A percentile compares a stretch with the other conserved stretches of the same genome.
Evolutionary conservation across 768 basidiomycete species (phyloP).

Genomic region (Lactifluus rugatus): DNA sequence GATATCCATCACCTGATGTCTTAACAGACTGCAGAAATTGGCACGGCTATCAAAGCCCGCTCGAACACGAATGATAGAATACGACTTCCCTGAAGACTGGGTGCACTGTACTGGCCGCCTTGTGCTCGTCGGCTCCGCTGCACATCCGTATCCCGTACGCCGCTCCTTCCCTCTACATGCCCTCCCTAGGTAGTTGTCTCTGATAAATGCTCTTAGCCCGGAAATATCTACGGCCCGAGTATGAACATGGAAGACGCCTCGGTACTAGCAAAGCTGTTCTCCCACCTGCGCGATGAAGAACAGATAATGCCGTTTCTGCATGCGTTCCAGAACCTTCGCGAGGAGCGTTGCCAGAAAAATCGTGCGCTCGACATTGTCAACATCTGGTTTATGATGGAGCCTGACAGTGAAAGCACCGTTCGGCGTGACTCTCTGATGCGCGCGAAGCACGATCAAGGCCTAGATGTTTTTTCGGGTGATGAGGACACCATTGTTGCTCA

Average conservation of each 20-base stretch:
- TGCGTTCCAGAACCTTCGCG: slow-evolving; percentile 30
- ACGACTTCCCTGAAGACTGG: slow-evolving; percentile 27
- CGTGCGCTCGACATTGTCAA: slow-evolving; percentile 21
- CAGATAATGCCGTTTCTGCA: slow-evolving; percentile 28
- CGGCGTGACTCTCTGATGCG: slow-evolving; percentile 24
- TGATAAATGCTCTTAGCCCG: slow-evolving; percentile 22
- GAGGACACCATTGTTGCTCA: slow-evolving; percentile 21
- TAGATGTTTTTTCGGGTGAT: slow-evolving; percentile 19
- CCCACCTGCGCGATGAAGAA: slow-evolving; percentile 24
- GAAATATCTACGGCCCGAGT: slow-evolving; percentile 26
- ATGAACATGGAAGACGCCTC: slow-evolving; percentile 34
- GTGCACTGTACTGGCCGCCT: slow-evolving; percentile 25
- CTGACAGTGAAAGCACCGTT: slow-evolving; percentile 18
- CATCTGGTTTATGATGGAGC: slow-evolving; percentile 19
- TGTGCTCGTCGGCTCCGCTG: slow-evolving; percentile 29
- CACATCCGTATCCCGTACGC: slow-evolving; percentile 30
- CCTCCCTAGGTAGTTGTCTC: background rate
- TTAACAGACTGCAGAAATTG: slow-evolving; percentile 17
- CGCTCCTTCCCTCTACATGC: background rate
- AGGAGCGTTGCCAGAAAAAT: slow-evolving; percentile 21
- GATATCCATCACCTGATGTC: background rate
- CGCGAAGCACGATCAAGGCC: slow-evolving; percentile 17
- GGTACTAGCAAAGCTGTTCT: slow-evolving; percentile 32
- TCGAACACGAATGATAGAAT: slow-evolving; percentile 20
- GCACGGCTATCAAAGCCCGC: slow-evolving; percentile 17